Conservation (phyloP, 805 yeast species). For the Nakazawaea ambrosiae region DNA sequence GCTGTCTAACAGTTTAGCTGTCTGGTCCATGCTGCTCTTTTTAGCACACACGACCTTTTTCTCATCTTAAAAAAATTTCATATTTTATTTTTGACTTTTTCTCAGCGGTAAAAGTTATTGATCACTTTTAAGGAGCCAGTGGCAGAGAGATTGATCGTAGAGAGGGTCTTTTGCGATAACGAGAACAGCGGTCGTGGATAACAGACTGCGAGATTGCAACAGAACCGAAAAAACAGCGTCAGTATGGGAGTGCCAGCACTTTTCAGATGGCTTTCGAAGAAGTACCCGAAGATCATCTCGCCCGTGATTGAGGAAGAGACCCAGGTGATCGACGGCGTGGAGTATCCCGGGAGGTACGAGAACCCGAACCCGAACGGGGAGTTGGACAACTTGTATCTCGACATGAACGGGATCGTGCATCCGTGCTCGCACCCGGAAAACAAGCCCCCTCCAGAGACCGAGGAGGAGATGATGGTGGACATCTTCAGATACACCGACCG, state of each 20-base stretch:
- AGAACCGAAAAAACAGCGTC: too few species aligned
- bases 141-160: too few species aligned
- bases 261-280: conserved; percentile 89
- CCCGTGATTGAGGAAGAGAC: conserved; percentile 78
- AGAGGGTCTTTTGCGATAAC: too few species aligned
- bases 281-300: conserved; percentile 89
- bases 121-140: too few species aligned
- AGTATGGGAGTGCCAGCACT: conserved; percentile 95
- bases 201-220: too few species aligned
- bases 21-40: too few species aligned
- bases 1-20: too few species aligned
- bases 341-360: conserved; percentile 58
- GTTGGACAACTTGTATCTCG: conserved; percentile 85
- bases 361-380: conserved; percentile 94
- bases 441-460: conserved; percentile 92
- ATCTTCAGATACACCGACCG: conserved; percentile 90
- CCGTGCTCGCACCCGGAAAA: conserved; percentile 99
- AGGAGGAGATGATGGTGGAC: conserved; percentile 94
- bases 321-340: conserved; percentile 49
- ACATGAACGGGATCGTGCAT: conserved; percentile 99
- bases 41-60: too few species aligned
- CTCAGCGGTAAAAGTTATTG: too few species aligned
- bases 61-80: too few species aligned
- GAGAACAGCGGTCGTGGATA: too few species aligned
- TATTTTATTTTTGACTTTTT: too few species aligned